These are phyloP conservation scores for Macrophomina tecta DNA, from an alignment of 2,329 filamentous ascomycete species.

Conservation along the genomic window DNA sequence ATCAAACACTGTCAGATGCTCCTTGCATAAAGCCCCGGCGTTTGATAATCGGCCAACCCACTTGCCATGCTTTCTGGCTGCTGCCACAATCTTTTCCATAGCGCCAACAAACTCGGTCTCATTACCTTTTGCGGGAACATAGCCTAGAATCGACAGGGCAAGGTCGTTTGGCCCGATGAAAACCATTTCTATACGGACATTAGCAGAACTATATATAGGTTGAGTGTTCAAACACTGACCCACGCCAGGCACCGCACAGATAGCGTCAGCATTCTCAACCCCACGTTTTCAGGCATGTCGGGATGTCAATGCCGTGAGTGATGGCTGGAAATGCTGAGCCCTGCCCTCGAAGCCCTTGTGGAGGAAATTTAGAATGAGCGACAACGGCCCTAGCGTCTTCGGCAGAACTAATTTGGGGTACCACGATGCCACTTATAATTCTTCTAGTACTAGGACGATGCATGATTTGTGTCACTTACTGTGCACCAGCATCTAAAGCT, in stretches of 20 bases:
- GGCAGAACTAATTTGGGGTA: slow-evolving; percentile 61
- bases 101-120: slow-evolving; percentile 65
- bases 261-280: slow-evolving; percentile 65
- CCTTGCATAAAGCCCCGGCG: slow-evolving; percentile 48
- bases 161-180: slow-evolving; percentile 72
- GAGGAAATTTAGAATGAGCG: slow-evolving; percentile 62
- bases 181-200: slow-evolving; percentile 57
- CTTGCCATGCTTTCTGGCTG: slow-evolving; percentile 67
- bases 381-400: slow-evolving; percentile 54
- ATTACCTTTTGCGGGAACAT: slow-evolving; percentile 61
- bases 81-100: slow-evolving; percentile 56
- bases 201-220: not conserved
- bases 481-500: slow-evolving; percentile 64
- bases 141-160: slow-evolving; percentile 60
- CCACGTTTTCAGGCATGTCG: slow-evolving; percentile 64
- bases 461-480: slow-evolving; percentile 35
- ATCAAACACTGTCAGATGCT: slow-evolving; percentile 48
- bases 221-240: not conserved
- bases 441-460: not conserved
- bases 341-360: slow-evolving; percentile 60
- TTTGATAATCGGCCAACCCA: slow-evolving; percentile 64
- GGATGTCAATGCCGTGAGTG: slow-evolving; percentile 53
- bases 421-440: slow-evolving; percentile 54
- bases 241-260: slow-evolving; percentile 65
- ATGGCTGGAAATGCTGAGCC: slow-evolving; percentile 62